Evolutionary conservation across 805 yeast species (phyloP).

Genomic region (Wickerhamomyces hampshirensis): DNA sequence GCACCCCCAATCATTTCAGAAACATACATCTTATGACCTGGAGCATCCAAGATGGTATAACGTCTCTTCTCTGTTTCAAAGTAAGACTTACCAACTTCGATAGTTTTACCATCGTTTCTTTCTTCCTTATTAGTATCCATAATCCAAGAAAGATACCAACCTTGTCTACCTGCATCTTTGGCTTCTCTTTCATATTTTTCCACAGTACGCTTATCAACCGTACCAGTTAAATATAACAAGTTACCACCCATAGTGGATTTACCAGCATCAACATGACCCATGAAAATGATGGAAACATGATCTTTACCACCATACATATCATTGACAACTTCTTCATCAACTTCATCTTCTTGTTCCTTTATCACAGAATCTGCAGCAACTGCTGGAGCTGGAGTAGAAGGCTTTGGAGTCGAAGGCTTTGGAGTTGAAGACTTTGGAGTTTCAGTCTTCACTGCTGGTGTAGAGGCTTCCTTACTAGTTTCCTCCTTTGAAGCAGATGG

Average conservation of each 20-base stretch:
- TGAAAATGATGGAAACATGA: constrained; percentile 92
- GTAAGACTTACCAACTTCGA: constrained; percentile 96
- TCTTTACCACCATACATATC: constrained; percentile 98
- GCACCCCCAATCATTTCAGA: constrained; percentile 99
- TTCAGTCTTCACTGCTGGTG: constrained; percentile 17
- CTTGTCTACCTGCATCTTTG: constrained; percentile 98
- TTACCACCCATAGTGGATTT: constrained; percentile 99
- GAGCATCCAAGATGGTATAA: constrained; percentile 97
- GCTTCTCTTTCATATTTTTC: constrained; percentile 98
- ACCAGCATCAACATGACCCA: constrained; percentile 99
- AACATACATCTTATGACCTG: constrained; percentile 98
- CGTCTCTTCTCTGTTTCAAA: constrained; percentile 98
- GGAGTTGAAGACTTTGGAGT: constrained; percentile 17
- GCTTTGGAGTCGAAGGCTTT: constrained; percentile 17
- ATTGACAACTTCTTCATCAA: constrained; percentile 82
- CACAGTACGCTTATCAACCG: constrained; percentile 97
- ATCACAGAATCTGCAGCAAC: constrained; percentile 41
- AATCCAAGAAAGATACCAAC: constrained; percentile 99
- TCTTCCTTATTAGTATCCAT: constrained; percentile 99
- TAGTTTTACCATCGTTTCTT: constrained; percentile 98
- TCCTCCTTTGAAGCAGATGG: constrained; percentile 23
- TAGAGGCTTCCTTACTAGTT: constrained; percentile 5
- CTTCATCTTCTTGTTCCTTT: constrained; percentile 71
- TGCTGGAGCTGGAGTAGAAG: constrained; percentile 15
- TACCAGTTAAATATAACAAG: constrained; percentile 85